A percentile compares a stretch with the other conserved stretches of the same genome.
phyloP scores from a whole-genome alignment of 169 alveolate species.

The Plasmodium chabaudi region DNA sequence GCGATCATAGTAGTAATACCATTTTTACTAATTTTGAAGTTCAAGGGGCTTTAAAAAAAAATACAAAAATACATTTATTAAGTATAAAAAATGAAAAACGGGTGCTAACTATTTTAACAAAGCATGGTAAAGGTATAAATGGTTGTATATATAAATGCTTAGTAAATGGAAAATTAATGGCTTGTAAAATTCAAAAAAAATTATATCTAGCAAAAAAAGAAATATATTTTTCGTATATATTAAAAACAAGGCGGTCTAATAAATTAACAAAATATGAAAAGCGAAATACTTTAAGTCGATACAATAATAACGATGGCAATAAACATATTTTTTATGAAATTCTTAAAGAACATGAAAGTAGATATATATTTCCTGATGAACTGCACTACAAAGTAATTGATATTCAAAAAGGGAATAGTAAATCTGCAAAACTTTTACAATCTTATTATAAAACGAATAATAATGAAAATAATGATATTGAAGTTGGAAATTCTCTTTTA shows the following conservation, averaged over 20 bases:
- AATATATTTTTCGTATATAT: slow-evolving; percentile 66
- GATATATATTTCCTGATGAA: slow-evolving; percentile 70
- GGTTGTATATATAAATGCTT: slow-evolving; percentile 55
- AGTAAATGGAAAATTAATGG: slow-evolving; percentile 28
- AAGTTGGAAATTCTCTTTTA: slow-evolving; percentile 23
- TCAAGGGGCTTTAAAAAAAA: slow-evolving; percentile 6
- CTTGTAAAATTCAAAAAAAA: slow-evolving; percentile 63
- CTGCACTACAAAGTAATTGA: slow-evolving; percentile 25
- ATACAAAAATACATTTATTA: slow-evolving; percentile 22
- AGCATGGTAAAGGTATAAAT: slow-evolving; percentile 67
- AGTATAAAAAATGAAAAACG: slow-evolving; percentile 31
- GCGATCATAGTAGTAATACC: neutral
- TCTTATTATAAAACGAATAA: neutral
- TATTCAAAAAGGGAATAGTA: neutral
- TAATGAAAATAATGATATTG: neutral
- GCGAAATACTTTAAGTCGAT: neutral
- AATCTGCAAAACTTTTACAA: neutral
- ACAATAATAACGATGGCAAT: neutral
- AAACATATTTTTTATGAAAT: slow-evolving; percentile 44
- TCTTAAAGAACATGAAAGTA: slow-evolving; percentile 9
- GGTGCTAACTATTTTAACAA: slow-evolving; percentile 21
- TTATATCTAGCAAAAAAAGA: slow-evolving; percentile 59
- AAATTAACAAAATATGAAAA: slow-evolving; percentile 24
- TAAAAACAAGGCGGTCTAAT: slow-evolving; percentile 26
- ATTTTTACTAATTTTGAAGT: slow-evolving; percentile 2